A percentile compares a stretch with the other conserved stretches of the same genome.
Conservation (phyloP, 2,329 filamentous ascomycete genomes). For the Penicillium brevicompactum region DNA sequence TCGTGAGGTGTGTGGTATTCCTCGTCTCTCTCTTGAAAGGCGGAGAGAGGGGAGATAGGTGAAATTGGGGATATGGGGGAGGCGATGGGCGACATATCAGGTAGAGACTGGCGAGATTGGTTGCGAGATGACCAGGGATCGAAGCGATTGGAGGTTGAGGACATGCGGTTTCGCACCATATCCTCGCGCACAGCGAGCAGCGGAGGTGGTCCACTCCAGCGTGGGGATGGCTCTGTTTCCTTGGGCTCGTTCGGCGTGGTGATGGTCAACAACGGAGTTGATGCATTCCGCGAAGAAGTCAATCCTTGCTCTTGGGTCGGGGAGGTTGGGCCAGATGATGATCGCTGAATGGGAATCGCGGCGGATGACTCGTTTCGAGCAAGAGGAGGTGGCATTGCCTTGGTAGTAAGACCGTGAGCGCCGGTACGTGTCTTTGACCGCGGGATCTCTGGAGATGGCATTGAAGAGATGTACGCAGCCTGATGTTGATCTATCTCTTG, state of each 20-base stretch:
- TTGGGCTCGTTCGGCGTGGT: conserved; percentile 13
- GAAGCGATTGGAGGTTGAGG: conserved; percentile 37
- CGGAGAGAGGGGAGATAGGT: conserved; percentile 19
- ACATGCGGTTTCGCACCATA: conserved; percentile 47
- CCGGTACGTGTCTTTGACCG: conserved; percentile 10
- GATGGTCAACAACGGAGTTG: conserved; percentile 26
- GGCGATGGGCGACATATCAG: conserved; percentile 9
- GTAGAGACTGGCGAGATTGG: conserved; percentile 29
- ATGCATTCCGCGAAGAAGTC: conserved; percentile 12
- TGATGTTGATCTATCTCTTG: conserved; percentile 19
- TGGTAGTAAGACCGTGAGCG: conserved; percentile 2
- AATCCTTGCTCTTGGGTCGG: neutral
- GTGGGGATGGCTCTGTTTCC: conserved; percentile 21
- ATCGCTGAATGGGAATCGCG: conserved; percentile 8
- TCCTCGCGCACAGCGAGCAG: conserved; percentile 59
- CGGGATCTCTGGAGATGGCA: conserved; percentile 4
- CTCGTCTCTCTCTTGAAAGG: conserved; percentile 28
- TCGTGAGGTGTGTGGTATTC: conserved; percentile 32
- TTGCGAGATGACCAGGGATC: conserved; percentile 34
- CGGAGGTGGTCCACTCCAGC: conserved; percentile 42
- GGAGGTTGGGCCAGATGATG: neutral
- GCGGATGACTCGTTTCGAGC: conserved; percentile 17
- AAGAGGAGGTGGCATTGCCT: conserved; percentile 2
- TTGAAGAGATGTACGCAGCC: conserved; percentile 13
- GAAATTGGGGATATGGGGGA: conserved; percentile 6